These are phyloP conservation scores for Scortechinia acanthostroma DNA, from an alignment of 2,329 filamentous ascomycete species.

Conservation along the genomic window DNA sequence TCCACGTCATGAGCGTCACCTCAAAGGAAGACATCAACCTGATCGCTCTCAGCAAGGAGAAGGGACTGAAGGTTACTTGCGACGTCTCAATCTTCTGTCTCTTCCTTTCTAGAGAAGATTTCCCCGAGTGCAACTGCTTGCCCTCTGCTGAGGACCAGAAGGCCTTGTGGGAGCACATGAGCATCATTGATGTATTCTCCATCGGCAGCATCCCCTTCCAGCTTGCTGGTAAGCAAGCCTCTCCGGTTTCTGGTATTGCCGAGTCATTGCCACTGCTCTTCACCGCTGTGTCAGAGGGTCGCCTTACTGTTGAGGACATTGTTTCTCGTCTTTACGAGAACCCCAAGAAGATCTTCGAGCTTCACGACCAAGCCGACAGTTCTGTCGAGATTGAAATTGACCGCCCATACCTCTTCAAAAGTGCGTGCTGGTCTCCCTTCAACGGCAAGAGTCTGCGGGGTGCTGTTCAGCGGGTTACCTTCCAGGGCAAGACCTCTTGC, in stretches of 20 bases:
- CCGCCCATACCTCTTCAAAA: slow-evolving; percentile 54
- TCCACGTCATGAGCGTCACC: slow-evolving; percentile 76
- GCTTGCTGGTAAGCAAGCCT: slow-evolving; percentile 48
- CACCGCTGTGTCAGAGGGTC: slow-evolving; percentile 69
- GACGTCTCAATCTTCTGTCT: slow-evolving; percentile 76
- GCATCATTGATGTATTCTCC: slow-evolving; percentile 72
- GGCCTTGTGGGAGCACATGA: slow-evolving; percentile 68
- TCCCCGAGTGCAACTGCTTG: slow-evolving; percentile 50
- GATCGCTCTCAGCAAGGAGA: slow-evolving; percentile 72
- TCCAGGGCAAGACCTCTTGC: slow-evolving; percentile 69
- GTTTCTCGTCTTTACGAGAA: slow-evolving; percentile 68
- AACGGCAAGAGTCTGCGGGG: slow-evolving; percentile 62
- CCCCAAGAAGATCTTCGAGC: slow-evolving; percentile 74
- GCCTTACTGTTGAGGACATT: slow-evolving; percentile 68
- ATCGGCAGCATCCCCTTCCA: slow-evolving; percentile 75
- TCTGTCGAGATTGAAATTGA: slow-evolving; percentile 72
- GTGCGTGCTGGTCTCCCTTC: slow-evolving; percentile 63
- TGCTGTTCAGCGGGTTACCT: slow-evolving; percentile 68
- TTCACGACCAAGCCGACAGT: slow-evolving; percentile 71
- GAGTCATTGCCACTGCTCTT: slow-evolving; percentile 70
- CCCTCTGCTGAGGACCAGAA: slow-evolving; percentile 64
- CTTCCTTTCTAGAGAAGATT: slow-evolving; percentile 68
- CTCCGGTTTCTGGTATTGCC: slow-evolving; percentile 60
- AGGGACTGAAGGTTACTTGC: slow-evolving; percentile 76
- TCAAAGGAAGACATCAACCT: slow-evolving; percentile 73